Percentiles rank a stretch among this genome's conserved stretches.
These are phyloP conservation scores for Agaricus subrufescens DNA, from an alignment of 768 basidiomycete species.

Conservation along the genomic window DNA sequence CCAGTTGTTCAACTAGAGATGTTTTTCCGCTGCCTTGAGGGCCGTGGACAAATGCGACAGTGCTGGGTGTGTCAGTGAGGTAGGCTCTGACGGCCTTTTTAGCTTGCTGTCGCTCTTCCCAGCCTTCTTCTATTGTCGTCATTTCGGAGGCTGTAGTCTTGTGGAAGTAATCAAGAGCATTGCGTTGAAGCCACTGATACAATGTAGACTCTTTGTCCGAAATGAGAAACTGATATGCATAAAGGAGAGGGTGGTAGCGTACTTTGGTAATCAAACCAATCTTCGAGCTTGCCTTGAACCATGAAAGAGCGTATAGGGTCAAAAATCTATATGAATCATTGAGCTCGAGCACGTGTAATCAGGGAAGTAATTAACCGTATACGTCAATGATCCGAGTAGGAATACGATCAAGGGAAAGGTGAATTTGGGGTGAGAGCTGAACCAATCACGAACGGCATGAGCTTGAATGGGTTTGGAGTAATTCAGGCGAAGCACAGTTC, in stretches of 20 bases:
- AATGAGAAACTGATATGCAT: background rate
- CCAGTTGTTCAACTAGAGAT: slow-evolving; percentile 47
- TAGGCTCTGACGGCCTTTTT: slow-evolving; percentile 63
- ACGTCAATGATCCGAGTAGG: slow-evolving; percentile 84
- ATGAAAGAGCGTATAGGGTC: slow-evolving; percentile 86
- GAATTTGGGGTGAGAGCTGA: slow-evolving; percentile 82
- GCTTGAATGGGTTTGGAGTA: slow-evolving; percentile 66
- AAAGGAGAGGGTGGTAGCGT: slow-evolving; percentile 12
- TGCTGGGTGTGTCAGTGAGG: slow-evolving; percentile 72
- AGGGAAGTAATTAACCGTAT: slow-evolving; percentile 54
- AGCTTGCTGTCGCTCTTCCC: slow-evolving; percentile 85
- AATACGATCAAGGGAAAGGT: slow-evolving; percentile 79
- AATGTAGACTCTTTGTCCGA: slow-evolving; percentile 52
- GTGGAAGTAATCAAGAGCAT: slow-evolving; percentile 43
- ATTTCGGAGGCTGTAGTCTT: slow-evolving; percentile 18
- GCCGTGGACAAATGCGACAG: slow-evolving; percentile 74
- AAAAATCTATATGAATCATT: slow-evolving; percentile 59
- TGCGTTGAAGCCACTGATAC: slow-evolving; percentile 70
- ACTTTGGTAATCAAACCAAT: slow-evolving; percentile 83
- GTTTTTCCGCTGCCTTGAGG: slow-evolving; percentile 83
- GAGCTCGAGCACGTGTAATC: background rate
- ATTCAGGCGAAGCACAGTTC: slow-evolving; percentile 43
- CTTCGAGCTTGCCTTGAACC: slow-evolving; percentile 75
- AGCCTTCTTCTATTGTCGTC: slow-evolving; percentile 41
- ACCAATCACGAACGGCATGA: slow-evolving; percentile 72